Evolutionary conservation across 2,329 filamentous ascomycete genomes (phyloP), one percentile per base, ranked within the genome.

Genomic region (Trichoderma cornu-damae): DNA sequence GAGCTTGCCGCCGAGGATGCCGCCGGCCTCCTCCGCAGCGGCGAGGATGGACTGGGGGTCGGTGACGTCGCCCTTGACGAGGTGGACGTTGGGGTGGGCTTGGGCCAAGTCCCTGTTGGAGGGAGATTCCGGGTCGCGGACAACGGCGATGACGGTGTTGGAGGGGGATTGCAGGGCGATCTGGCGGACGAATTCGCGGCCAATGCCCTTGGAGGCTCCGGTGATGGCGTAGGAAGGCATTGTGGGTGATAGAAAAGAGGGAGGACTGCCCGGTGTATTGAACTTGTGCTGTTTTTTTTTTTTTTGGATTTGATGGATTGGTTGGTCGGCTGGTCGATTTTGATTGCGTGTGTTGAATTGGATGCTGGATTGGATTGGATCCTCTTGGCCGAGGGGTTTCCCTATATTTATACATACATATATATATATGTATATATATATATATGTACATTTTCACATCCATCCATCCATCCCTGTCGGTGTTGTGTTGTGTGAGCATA

Each of bases 101-200:
- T 61, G 44, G 12, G 68, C 65, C 4, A 74, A 60, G 26, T 67
- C 62, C 37, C 67, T 58, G 59, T 56, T 28, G 28, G 61, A 56
- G 7, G 62, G 55, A 4, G 68, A 65, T 28, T 67, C 60, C 22
- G 63, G 61, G 58, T 68, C 65, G 54, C 75, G 71, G 32, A 75
- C 73, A 22, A 75, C 61, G 20, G 70, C 73, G 38, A 77, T 64
- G 43, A 76, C 66, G 8, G 67, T 73, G 63, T 72, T 71, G 47
- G 66, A 61, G 6, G 63, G 38, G 51, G 67, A 61, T 63, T 53
- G 63, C n/a, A n/a, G n/a, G 49, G 64, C 59, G 16, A 74, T 67
- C 42, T 70, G 62, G 16, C 64, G 63, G 20, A 67, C 67, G 24
- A 72, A 64, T 42, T 69, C 70, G 24, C 51, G 57, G 48, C 60